Base-by-base conservation (phyloP, 306 rosid genomes). In the Quercus ilex region DNA sequence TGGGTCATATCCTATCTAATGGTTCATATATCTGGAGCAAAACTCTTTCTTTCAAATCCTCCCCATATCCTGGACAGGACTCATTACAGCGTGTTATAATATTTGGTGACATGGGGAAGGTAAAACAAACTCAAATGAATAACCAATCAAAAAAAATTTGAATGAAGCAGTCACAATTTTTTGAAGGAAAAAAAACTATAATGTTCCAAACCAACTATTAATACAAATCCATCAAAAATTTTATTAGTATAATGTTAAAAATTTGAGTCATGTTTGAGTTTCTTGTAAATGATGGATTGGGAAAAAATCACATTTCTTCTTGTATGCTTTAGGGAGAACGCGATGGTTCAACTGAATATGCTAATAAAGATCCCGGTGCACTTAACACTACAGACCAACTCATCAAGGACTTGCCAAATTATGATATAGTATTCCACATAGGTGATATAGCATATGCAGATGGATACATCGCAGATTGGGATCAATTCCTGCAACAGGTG, bases 61-160 rank as follows among this genome's bases (percentile, higher is more conserved):
- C 98, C n/a, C 99, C 99, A 49, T 88, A 85, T 79, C 99, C 97
- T 28, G 96, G 97, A 74, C 96, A 93, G 62, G 80, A 90, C 83
- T 90, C 99, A 51, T 78, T 89, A 78, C 99, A 95, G 77, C 96
- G 90, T 63, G 88, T 95, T 28, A 19, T 93, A 81, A 80, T 95
- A 52, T 95, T 91, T 80, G 99, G 99, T 15, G 98, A 93, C 86
- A 90, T 95, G 97, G 98, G 97, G 56, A 92, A 92, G 97, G 94
- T 92, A 88, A 30, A 65, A 52, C 31, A 35, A 46, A 49, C 65
- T 75, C 20, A 0, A 76, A 63, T 53, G 5, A 78, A 53, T 15
- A 11, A 20, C 41, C 18, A 62, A 26, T 3, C 38, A 69, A 58
- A 49, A 31, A 70, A 35, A 38, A 53, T 53, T 68, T 71, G 18